phyloP scores from a whole-genome alignment of 116 monocot genomes.

The Zostera marina region DNA sequence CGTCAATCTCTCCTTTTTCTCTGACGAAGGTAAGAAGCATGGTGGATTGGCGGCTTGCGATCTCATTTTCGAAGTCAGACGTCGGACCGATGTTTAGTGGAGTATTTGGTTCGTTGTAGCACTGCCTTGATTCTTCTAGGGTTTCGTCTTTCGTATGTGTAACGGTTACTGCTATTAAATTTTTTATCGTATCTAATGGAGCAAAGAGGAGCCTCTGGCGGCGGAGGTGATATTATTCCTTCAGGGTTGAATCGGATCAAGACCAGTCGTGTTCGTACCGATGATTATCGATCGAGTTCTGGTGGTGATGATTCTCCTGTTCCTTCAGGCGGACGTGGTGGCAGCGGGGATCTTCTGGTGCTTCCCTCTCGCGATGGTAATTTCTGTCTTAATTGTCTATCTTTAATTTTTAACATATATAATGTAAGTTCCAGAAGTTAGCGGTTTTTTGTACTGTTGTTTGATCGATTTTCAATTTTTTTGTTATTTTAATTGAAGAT shows the following conservation, averaged over 20 bases:
- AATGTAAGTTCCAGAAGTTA: no score
- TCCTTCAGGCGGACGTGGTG: background rate
- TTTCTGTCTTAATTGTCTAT: background rate
- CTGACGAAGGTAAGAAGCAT: no score
- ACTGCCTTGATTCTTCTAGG: no score
- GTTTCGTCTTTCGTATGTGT: no score
- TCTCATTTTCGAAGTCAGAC: no score
- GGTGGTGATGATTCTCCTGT: constrained; percentile 44
- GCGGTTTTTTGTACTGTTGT: no score
- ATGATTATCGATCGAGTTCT: constrained; percentile 38
- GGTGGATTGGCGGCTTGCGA: no score
- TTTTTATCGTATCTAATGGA: background rate
- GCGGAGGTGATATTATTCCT: constrained; percentile 19
- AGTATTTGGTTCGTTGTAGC: no score
- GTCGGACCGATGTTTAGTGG: no score
- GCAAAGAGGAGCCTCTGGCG: constrained; percentile 2
- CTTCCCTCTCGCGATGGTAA: background rate
- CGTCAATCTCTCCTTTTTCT: no score
- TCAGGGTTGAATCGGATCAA: constrained; percentile 44
- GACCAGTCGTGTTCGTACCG: constrained; percentile 20
- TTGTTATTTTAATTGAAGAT: no score
- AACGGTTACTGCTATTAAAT: background rate
- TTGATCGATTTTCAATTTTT: no score
- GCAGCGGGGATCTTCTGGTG: background rate
- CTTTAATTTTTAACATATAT: background rate